These are phyloP conservation scores for Wickerhamiella qilinensis DNA, from an alignment of 805 yeast genomes.

Conservation along the genomic window DNA sequence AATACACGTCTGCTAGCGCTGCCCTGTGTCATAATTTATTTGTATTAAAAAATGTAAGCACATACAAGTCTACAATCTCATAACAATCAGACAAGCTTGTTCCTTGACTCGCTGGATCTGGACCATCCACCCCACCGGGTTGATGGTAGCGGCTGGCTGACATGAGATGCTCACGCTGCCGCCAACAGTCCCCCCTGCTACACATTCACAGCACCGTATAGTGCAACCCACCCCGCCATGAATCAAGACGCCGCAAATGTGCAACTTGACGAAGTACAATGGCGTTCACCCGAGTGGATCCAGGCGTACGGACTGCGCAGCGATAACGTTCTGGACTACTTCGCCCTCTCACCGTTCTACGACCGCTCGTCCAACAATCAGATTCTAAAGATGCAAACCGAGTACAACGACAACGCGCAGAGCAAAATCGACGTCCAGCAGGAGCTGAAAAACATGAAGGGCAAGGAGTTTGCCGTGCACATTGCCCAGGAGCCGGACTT, in stretches of 20 bases:
- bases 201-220: too few relatives aligned
- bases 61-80: too few relatives aligned
- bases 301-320: slow-evolving; percentile 69
- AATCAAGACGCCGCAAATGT: slow-evolving; percentile 2
- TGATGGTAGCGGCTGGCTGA: too few relatives aligned
- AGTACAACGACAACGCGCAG: slow-evolving; percentile 42
- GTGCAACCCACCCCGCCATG: too few relatives aligned
- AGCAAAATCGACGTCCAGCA: slow-evolving; percentile 28
- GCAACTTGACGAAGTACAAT: slow-evolving; percentile 71
- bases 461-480: slow-evolving; percentile 68
- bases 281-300: slow-evolving; percentile 97
- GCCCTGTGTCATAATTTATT: too few relatives aligned
- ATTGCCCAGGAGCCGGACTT: slow-evolving; percentile 74
- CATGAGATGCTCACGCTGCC: too few relatives aligned
- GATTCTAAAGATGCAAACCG: slow-evolving; percentile 87
- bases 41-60: too few relatives aligned
- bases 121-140: too few relatives aligned
- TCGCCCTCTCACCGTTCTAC: slow-evolving; percentile 86
- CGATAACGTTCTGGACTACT: slow-evolving; percentile 83
- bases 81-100: too few relatives aligned
- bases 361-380: slow-evolving; percentile 91
- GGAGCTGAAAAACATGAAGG: slow-evolving; percentile 63
- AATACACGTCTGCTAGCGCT: too few relatives aligned
- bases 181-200: too few relatives aligned
- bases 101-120: too few relatives aligned